phyloP scores from a whole-genome alignment of 2,329 filamentous ascomycete genomes.

The Chaetomium strumarium region DNA sequence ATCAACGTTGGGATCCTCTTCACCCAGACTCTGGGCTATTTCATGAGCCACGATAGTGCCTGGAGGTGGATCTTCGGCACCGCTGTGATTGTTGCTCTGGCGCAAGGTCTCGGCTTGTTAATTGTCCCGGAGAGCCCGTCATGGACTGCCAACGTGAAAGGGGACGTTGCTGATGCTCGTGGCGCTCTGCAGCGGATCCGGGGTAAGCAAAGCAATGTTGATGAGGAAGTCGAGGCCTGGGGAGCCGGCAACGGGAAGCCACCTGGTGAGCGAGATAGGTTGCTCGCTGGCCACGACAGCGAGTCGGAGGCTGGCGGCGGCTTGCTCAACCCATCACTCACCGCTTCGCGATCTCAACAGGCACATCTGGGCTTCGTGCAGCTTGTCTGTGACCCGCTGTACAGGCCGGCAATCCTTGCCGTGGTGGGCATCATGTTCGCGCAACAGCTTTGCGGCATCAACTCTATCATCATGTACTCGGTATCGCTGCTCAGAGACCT shows the following conservation, averaged over 20 bases:
- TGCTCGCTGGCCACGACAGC: slow-evolving; percentile 46
- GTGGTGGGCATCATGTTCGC: slow-evolving; percentile 87
- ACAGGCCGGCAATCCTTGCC: slow-evolving; percentile 70
- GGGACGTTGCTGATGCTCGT: slow-evolving; percentile 54
- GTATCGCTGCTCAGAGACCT: slow-evolving; percentile 80
- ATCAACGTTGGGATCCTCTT: slow-evolving; percentile 86
- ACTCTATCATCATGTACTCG: slow-evolving; percentile 98
- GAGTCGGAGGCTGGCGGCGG: slow-evolving; percentile 23
- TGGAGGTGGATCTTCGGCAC: slow-evolving; percentile 81
- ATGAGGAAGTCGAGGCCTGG: slow-evolving; percentile 65
- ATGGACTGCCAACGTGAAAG: slow-evolving; percentile 68
- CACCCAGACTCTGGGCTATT: slow-evolving; percentile 80
- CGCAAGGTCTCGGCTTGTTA: slow-evolving; percentile 65
- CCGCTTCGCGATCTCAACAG: slow-evolving; percentile 17
- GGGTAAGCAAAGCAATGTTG: slow-evolving; percentile 61
- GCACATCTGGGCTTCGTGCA: slow-evolving; percentile 53
- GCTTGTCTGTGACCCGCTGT: slow-evolving; percentile 61
- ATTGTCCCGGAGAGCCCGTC: slow-evolving; percentile 81
- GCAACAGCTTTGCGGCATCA: slow-evolving; percentile 90
- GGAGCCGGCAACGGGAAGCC: slow-evolving; percentile 38
- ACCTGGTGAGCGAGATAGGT: slow-evolving; percentile 61
- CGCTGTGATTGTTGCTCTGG: slow-evolving; percentile 61
- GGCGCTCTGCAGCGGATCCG: slow-evolving; percentile 68
- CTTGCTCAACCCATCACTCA: slow-evolving; percentile 22
- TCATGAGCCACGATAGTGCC: slow-evolving; percentile 68